These are phyloP conservation scores for Zygoascus hellenicus DNA, from an alignment of 1,139 yeast species.

Conservation along the genomic window DNA sequence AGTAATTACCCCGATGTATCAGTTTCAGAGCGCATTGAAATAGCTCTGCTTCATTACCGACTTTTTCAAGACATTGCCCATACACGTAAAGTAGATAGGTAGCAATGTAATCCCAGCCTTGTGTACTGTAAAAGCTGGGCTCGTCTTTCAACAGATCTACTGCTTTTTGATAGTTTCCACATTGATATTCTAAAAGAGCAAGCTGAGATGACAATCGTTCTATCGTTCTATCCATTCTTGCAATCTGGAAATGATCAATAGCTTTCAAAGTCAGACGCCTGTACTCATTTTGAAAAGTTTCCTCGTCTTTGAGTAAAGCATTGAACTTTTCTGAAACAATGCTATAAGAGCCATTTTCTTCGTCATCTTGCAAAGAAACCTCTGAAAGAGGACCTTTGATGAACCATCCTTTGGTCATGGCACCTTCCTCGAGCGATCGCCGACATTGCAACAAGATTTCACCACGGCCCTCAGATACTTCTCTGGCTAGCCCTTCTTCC, in stretches of 20 bases:
- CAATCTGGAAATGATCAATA: slow-evolving; percentile 43
- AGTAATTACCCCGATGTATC: slow-evolving; percentile 25
- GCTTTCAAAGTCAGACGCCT: slow-evolving; percentile 42
- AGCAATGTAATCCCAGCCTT: slow-evolving; percentile 75
- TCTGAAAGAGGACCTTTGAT: slow-evolving; percentile 44
- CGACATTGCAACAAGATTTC: slow-evolving; percentile 34
- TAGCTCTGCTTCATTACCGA: slow-evolving; percentile 29
- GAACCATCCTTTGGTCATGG: slow-evolving; percentile 30
- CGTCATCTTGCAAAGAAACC: slow-evolving; percentile 25
- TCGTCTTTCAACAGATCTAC: slow-evolving; percentile 59
- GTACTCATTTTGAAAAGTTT: slow-evolving; percentile 33
- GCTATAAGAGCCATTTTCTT: slow-evolving; percentile 18
- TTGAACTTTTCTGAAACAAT: slow-evolving; percentile 19
- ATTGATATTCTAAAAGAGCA: slow-evolving; percentile 62
- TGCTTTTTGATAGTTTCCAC: slow-evolving; percentile 54
- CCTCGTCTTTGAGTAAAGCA: slow-evolving; percentile 28
- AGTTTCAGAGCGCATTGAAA: slow-evolving; percentile 30
- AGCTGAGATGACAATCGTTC: slow-evolving; percentile 66
- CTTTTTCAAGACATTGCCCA: slow-evolving; percentile 58
- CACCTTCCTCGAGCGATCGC: slow-evolving; percentile 34
- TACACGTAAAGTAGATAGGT: slow-evolving; percentile 58
- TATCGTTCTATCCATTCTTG: slow-evolving; percentile 39
- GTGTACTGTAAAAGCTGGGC: slow-evolving; percentile 56
- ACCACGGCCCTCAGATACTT: slow-evolving; percentile 36
- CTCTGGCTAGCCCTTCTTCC: slow-evolving; percentile 28